Evolutionary conservation across 2,329 filamentous ascomycete genomes (phyloP), one percentile per base, ranked within the genome.

Genomic region (Knufia petricola): DNA sequence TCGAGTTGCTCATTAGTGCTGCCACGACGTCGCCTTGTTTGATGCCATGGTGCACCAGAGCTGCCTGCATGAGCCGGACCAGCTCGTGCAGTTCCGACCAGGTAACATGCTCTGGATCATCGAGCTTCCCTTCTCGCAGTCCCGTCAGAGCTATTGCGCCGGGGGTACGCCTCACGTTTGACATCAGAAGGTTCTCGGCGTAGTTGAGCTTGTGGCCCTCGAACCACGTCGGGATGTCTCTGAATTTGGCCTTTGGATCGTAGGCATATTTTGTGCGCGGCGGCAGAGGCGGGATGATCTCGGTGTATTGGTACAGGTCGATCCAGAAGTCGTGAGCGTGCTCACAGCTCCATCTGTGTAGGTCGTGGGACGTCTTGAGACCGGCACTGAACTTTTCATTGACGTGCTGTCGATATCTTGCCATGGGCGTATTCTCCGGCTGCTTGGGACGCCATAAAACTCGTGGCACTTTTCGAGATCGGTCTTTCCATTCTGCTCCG

Each of bases 321-420:
- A 64, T 61, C 68, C 68, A 71, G 51, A 71, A 70, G 9, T 66
- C 60, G 41, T 70, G 67, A 3, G 65, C 60, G n/a, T 64, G 58
- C 1, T 59, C 51, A 4, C 68, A 62, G 21, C 61, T 65, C 68
- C 68, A 71, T 52, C 53, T 57, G 20, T 69, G 65, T 15, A 70
- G 60, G 2, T 69, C 64, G 32, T 63, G 60, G 1, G 66, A 63
- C 31, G 46, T 43, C 28, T 45, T 46, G 13, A 58, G 51, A 15
- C 30, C 45, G 15, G 49, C 26, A 7, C 40, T 31, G 38, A 56
- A 58, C 24, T 51, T 55, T 10, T 26, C 2, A 28, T 58, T 58
- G 51, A 58, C 44, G 31, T 52, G 55, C 15, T 41, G 49, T 2
- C 55, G 52, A 39, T 56, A 58, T 40, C 20, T 51, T 8, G 53